Evolutionary conservation across 345 rosid species (phyloP).

Genomic region (Eucalyptus coolabah): DNA sequence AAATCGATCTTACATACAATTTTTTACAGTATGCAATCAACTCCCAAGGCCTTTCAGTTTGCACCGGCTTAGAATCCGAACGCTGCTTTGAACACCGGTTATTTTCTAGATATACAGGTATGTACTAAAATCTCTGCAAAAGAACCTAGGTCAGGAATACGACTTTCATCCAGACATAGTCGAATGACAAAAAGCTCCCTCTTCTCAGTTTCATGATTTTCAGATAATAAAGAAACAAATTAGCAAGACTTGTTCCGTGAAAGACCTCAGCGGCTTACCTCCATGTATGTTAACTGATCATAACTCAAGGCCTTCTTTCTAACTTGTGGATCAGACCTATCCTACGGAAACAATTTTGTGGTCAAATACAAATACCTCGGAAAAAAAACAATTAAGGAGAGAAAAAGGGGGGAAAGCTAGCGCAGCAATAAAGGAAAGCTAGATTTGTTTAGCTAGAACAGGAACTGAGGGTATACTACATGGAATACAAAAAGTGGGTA

Average conservation of each 20-base stretch:
- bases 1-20: conserved; percentile 56
- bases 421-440: not conserved
- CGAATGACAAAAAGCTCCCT: not conserved
- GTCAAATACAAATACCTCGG: not conserved
- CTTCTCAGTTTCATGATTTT: not conserved
- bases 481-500: conserved; percentile 92
- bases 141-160: not conserved
- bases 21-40: conserved; percentile 85
- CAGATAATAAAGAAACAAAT: not conserved
- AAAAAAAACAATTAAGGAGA: not conserved
- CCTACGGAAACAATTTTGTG: conserved; percentile 20
- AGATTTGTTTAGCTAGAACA: not conserved
- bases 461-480: conserved; percentile 20
- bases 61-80: conserved; percentile 63
- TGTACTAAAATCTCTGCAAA: not conserved
- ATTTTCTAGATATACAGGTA: not conserved
- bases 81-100: conserved; percentile 31
- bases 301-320: conserved; percentile 76
- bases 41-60: conserved; percentile 87
- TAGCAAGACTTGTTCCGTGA: not conserved
- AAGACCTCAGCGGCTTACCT: conserved; percentile 25
- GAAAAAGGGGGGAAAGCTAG: not conserved
- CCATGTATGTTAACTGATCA: conserved; percentile 73
- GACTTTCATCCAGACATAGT: not conserved
- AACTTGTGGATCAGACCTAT: conserved; percentile 65